Base-by-base conservation (phyloP, 2,329 filamentous ascomycete species). In the Lachnellula occidentalis region DNA sequence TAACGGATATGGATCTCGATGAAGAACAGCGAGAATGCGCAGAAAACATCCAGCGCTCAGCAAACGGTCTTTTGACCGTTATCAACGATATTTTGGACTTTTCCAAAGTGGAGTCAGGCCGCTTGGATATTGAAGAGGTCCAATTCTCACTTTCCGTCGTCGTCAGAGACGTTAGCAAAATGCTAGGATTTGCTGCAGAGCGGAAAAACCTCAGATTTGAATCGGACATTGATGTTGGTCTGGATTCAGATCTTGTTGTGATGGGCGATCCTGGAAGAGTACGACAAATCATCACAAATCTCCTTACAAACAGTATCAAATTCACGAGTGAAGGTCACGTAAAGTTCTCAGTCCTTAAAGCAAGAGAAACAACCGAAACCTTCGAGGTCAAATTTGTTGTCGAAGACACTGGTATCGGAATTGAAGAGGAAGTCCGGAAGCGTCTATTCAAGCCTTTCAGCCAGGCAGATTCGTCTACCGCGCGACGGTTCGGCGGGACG, bases 51-150 rank as follows among this genome's bases (percentile, higher is more conserved):
- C 85, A 89, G 64, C 79, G 86, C 50, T 92, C 87, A 5, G 88
- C 87, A 0, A 91, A 92, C 59, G 90, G 88, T 2, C 73, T 95
- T 2, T 75, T 95, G 19, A 92, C 89, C 0, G 87, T 95, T 41
- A 95, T 95, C 70, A 95, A 95, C 65, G 90, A 95, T 64, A 95
- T 95, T 53, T 75, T 95, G 1, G 90, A 95, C 70, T 92, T 95
- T 68, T 94, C 89, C 4, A 95, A 95, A 69, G 85, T 90, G 1
- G 88, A 92, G 67, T 89, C 86, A 8, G 88, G 88, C 3, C 78
- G 85, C 7, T 72, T 92, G 19, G 87, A 91, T 58, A 86, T 92
- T 41, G 88, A 91, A 69, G 86, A 91, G 63, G 87, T 91, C 0
- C 87, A 90, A 58, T 92, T 92, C 63, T 89, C 85, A 27, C 74